phyloP scores from a whole-genome alignment of 768 basidiomycete species.

The Boletus subparvulus region DNA sequence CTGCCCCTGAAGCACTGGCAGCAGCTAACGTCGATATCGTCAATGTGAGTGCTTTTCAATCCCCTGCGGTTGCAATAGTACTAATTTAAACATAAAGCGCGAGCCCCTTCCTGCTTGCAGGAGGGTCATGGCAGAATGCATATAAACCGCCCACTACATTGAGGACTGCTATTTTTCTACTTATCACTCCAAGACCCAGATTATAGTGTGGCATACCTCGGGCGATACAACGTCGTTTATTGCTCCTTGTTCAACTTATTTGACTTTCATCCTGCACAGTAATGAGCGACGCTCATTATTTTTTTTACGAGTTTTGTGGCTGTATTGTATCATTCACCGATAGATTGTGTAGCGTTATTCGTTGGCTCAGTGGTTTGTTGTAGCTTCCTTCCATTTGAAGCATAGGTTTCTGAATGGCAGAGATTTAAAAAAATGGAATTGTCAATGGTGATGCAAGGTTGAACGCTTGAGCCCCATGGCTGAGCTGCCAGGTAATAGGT shows the following conservation, averaged over 20 bases:
- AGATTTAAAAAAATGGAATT: no score
- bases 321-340: conserved; percentile 16
- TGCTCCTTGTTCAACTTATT: neutral
- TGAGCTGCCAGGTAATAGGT: no score
- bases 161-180: neutral
- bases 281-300: conserved; percentile 1
- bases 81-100: conserved; percentile 11
- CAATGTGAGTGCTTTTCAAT: conserved; percentile 12
- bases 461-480: no score
- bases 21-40: conserved; percentile 7
- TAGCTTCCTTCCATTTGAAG: neutral
- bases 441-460: no score
- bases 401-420: neutral
- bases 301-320: neutral
- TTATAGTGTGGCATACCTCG: neutral
- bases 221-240: conserved; percentile 9
- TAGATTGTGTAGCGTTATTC: conserved; percentile 30
- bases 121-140: conserved; percentile 6
- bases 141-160: neutral
- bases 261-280: conserved; percentile 3
- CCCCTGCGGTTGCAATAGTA: neutral
- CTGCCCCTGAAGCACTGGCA: conserved; percentile 7
- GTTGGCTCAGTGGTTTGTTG: neutral
- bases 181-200: neutral
- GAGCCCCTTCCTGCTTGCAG: no score